A percentile compares a stretch with the other conserved stretches of the same genome.
These are phyloP conservation scores for Naematelia encephala DNA, from an alignment of 768 basidiomycete species.

Conservation along the genomic window DNA sequence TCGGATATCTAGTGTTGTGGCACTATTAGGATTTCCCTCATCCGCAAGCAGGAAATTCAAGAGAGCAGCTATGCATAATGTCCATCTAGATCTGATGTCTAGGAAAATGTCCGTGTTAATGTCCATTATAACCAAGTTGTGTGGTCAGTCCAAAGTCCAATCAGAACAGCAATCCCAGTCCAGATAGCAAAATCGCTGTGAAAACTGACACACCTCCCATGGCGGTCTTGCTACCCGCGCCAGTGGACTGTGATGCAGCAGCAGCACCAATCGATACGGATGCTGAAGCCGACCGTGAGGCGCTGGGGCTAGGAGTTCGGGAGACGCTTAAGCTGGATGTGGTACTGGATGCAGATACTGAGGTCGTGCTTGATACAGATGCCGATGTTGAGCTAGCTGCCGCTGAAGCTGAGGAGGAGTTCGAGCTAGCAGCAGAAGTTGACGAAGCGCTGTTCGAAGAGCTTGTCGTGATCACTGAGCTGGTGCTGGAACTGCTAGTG, in stretches of 20 bases:
- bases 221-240: not conserved
- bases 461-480: not conserved
- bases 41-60: too few species aligned
- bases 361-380: not conserved
- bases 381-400: too few species aligned
- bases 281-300: not conserved
- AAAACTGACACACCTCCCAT: not conserved
- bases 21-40: too few species aligned
- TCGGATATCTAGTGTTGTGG: too few species aligned
- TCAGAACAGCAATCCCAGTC: not conserved
- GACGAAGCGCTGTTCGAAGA: conserved; percentile 1
- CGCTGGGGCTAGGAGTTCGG: not conserved
- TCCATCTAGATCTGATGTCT: too few species aligned
- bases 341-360: conserved; percentile 2
- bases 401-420: conserved; percentile 8
- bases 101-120: too few species aligned
- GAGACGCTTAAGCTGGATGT: conserved; percentile 12
- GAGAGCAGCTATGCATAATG: too few species aligned
- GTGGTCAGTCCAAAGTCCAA: too few species aligned
- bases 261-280: not conserved
- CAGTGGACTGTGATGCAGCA: not conserved
- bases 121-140: too few species aligned
- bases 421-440: conserved; percentile 9
- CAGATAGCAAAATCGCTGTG: not conserved
- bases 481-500: conserved; percentile 1